These are phyloP conservation scores for Lolium rigidum DNA, from an alignment of 176 grass and related monocot species.

Conservation along the genomic window DNA sequence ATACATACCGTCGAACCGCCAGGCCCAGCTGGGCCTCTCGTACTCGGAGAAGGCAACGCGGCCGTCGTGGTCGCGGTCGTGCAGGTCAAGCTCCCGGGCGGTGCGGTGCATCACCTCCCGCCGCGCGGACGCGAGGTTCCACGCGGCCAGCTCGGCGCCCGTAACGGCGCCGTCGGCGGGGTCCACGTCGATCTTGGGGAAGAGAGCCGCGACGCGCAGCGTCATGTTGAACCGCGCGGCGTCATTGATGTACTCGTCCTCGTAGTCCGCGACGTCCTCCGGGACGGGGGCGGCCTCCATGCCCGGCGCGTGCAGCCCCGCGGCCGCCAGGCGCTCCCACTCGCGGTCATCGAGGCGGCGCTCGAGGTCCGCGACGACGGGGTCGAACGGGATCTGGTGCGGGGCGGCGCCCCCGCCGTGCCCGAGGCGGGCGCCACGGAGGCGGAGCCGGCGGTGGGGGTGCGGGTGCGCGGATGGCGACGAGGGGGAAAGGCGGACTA, in stretches of 20 bases:
- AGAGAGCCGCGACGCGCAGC: conserved; percentile 67
- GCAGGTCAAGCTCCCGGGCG: conserved; percentile 78
- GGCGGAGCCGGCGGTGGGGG: conserved; percentile 79
- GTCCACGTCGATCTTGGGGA: conserved; percentile 80
- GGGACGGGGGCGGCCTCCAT: conserved; percentile 84
- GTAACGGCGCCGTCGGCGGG: conserved; percentile 76
- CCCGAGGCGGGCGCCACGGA: conserved; percentile 53
- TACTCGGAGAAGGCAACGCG: conserved; percentile 80
- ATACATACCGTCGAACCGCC: conserved; percentile 73
- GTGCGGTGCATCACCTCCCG: conserved; percentile 75
- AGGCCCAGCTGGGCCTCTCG: conserved; percentile 81
- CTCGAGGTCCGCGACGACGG: conserved; percentile 77
- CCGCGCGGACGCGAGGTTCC: conserved; percentile 73
- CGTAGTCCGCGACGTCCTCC: conserved; percentile 50
- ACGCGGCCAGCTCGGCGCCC: conserved; percentile 66
- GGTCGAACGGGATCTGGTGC: conserved; percentile 79
- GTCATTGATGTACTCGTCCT: conserved; percentile 85
- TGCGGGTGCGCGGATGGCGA: conserved; percentile 42
- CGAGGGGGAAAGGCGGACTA: conserved; percentile 59
- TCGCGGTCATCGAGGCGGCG: conserved; percentile 81
- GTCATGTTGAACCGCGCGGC: conserved; percentile 80
- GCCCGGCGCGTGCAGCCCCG: conserved; percentile 67
- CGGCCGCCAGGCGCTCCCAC: conserved; percentile 74
- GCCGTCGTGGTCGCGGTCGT: conserved; percentile 84
- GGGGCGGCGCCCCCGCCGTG: background rate